These are phyloP conservation scores for Lagerstroemia speciosa DNA, from an alignment of 345 rosid genomes.

Conservation along the genomic window DNA sequence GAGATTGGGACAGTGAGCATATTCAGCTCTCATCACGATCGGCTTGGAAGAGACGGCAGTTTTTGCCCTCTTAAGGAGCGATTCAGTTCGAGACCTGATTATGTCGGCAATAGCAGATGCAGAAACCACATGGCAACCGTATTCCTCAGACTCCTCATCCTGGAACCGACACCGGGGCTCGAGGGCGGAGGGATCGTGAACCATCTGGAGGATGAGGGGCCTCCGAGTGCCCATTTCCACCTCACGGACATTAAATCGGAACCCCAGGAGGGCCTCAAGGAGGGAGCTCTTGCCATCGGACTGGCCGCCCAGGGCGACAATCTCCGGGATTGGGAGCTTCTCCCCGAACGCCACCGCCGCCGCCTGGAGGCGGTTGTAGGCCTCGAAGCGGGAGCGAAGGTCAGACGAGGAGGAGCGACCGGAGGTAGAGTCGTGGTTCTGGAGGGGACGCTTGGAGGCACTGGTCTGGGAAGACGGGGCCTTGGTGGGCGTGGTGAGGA, in stretches of 20 bases:
- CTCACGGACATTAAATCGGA: constrained; percentile 90
- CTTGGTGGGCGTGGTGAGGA: constrained; percentile 48
- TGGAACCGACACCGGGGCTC: constrained; percentile 87
- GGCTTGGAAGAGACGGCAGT: constrained; percentile 89
- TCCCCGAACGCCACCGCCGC: constrained; percentile 97
- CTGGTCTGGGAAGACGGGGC: constrained; percentile 36
- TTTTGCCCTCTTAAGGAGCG: constrained; percentile 60
- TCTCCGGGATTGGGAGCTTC: constrained; percentile 93
- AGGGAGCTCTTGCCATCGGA: constrained; percentile 96
- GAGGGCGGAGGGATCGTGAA: constrained; percentile 72
- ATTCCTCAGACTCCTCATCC: constrained; percentile 95
- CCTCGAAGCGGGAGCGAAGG: constrained; percentile 56
- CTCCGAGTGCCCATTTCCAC: constrained; percentile 98
- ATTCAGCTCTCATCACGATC: constrained; percentile 95
- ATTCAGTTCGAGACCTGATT: constrained; percentile 67
- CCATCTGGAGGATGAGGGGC: constrained; percentile 93
- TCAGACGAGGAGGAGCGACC: constrained; percentile 19
- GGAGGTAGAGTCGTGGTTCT: constrained; percentile 16
- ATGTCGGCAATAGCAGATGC: constrained; percentile 70
- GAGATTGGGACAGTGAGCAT: constrained; percentile 92
- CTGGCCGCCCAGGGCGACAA: constrained; percentile 92
- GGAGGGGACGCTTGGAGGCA: constrained; percentile 27
- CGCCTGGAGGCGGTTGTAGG: constrained; percentile 90
- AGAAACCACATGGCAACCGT: constrained; percentile 65
- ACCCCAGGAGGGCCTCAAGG: constrained; percentile 86